A percentile compares a stretch with the other conserved stretches of the same genome.
phyloP scores from a whole-genome alignment of 495 filamentous ascomycete species.

The Penicilliopsis zonata region DNA sequence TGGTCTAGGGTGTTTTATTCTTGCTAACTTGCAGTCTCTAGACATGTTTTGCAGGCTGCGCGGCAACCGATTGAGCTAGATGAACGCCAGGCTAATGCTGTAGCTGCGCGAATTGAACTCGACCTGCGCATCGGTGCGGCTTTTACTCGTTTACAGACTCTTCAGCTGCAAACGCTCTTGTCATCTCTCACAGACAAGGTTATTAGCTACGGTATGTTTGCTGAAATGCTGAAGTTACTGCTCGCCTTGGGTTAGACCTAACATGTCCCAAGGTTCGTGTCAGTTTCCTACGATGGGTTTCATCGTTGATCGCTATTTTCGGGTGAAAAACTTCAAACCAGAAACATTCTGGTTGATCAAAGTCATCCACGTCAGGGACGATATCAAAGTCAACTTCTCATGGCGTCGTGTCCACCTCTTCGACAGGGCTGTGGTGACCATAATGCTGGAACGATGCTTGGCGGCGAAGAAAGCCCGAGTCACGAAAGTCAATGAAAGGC shows the following conservation, averaged over 20 bases:
- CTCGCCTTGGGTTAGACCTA: neutral
- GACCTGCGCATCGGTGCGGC: constrained; percentile 84
- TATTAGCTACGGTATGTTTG: constrained; percentile 69
- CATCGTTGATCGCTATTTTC: constrained; percentile 89
- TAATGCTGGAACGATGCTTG: constrained; percentile 80
- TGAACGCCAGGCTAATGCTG: constrained; percentile 76
- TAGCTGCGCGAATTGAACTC: constrained; percentile 80
- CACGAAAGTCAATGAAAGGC: constrained; percentile 72
- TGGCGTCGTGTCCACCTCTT: constrained; percentile 81
- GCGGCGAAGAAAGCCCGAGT: constrained; percentile 66
- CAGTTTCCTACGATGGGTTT: constrained; percentile 97
- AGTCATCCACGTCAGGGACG: constrained; percentile 65
- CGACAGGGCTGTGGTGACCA: constrained; percentile 67
- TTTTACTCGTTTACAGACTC: constrained; percentile 82
- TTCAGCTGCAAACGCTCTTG: constrained; percentile 56
- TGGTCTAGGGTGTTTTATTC: neutral
- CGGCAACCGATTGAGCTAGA: constrained; percentile 65
- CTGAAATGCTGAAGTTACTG: neutral
- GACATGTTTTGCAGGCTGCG: constrained; percentile 78
- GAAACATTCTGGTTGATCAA: constrained; percentile 90
- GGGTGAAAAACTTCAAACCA: constrained; percentile 84
- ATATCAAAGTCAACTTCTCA: constrained; percentile 69
- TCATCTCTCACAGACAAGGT: constrained; percentile 46
- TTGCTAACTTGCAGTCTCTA: constrained; percentile 5
- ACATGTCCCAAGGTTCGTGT: constrained; percentile 58